Conservation (phyloP, 129 eudicot species). For the Oenanthe sinensis region DNA sequence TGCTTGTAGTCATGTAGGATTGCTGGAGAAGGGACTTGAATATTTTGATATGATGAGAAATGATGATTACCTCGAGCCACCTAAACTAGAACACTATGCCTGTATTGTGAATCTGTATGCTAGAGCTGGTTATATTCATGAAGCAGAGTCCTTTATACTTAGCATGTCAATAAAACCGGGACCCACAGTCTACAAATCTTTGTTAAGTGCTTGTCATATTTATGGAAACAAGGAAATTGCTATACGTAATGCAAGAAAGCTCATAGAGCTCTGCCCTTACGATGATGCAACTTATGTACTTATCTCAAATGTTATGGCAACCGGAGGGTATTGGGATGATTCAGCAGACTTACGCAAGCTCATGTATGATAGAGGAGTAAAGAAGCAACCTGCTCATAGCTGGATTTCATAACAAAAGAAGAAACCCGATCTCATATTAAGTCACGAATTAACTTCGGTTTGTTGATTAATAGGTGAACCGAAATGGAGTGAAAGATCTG, state of each 20-base stretch:
- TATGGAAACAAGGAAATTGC: slow-evolving; percentile 55
- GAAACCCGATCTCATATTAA: background rate
- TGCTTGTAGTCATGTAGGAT: slow-evolving; percentile 68
- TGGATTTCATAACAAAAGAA: slow-evolving; percentile 28
- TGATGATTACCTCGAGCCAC: slow-evolving; percentile 27
- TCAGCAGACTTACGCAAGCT: slow-evolving; percentile 37
- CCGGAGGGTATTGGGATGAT: slow-evolving; percentile 49
- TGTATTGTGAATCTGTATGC: slow-evolving; percentile 61
- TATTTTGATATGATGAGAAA: slow-evolving; percentile 44
- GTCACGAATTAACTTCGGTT: background rate
- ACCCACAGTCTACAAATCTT: slow-evolving; percentile 44
- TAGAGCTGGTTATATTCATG: slow-evolving; percentile 49
- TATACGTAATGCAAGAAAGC: slow-evolving; percentile 29
- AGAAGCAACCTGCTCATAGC: slow-evolving; percentile 45
- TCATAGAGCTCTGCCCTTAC: slow-evolving; percentile 38
- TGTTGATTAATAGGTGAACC: background rate
- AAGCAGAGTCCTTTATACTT: slow-evolving; percentile 47
- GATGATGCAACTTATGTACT: slow-evolving; percentile 57
- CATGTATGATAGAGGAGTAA: slow-evolving; percentile 40
- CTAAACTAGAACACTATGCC: slow-evolving; percentile 50
- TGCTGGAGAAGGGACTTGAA: slow-evolving; percentile 49
- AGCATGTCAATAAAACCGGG: slow-evolving; percentile 47
- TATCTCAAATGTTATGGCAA: slow-evolving; percentile 40
- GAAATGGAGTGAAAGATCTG: background rate
- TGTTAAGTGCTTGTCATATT: slow-evolving; percentile 50